Percentiles rank a stretch among this genome's conserved stretches.
These are phyloP conservation scores for Tetracladium setigerum DNA, from an alignment of 495 filamentous ascomycete genomes.

Conservation along the genomic window DNA sequence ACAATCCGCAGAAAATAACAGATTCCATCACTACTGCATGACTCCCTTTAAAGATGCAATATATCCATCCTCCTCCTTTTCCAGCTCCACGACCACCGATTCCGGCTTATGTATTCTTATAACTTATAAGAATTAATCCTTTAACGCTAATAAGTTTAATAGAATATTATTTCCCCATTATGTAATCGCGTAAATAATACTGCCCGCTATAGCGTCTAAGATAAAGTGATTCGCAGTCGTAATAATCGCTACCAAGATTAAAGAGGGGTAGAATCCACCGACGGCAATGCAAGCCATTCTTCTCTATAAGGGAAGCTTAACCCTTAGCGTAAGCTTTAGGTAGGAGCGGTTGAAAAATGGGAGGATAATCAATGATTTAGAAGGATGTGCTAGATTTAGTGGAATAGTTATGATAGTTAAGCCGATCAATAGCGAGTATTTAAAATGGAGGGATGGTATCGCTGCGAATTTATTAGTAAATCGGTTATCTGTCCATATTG, in stretches of 20 bases:
- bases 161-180: slow-evolving; percentile 52
- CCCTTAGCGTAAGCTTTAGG: slow-evolving; percentile 1
- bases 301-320: slow-evolving; percentile 25
- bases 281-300: slow-evolving; percentile 38
- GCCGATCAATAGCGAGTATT: slow-evolving; percentile 70
- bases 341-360: slow-evolving; percentile 11
- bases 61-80: not conserved
- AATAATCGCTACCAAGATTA: slow-evolving; percentile 60
- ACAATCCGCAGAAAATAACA: too few relatives aligned
- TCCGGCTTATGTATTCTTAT: slow-evolving; percentile 54
- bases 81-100: slow-evolving; percentile 4
- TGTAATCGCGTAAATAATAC: slow-evolving; percentile 47
- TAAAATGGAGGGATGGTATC: slow-evolving; percentile 77
- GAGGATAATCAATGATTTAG: slow-evolving; percentile 1
- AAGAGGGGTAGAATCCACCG: slow-evolving; percentile 55
- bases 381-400: slow-evolving; percentile 15
- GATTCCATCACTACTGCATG: not conserved
- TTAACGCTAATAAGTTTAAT: slow-evolving; percentile 51
- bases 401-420: slow-evolving; percentile 46
- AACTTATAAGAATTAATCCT: slow-evolving; percentile 59
- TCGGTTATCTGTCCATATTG: slow-evolving; percentile 66
- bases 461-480: slow-evolving; percentile 59
- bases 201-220: slow-evolving; percentile 64
- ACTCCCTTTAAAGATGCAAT: not conserved
- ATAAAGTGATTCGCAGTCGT: slow-evolving; percentile 71